Evolutionary conservation across 2,329 filamentous ascomycete genomes (phyloP).

Genomic region (Arthrobotrys entomopaga): DNA sequence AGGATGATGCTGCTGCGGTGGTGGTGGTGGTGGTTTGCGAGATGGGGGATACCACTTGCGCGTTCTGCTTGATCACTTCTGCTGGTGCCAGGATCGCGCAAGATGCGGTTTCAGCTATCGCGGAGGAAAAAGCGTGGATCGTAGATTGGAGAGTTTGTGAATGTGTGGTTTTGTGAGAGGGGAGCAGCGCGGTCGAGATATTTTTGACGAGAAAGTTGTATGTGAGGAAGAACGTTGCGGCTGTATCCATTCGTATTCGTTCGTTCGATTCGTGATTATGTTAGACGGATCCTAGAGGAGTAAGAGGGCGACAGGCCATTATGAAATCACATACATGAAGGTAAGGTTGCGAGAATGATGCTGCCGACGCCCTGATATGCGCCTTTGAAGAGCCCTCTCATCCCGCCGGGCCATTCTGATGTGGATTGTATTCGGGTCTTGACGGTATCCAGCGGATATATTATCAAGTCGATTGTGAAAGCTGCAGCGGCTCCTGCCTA

Average conservation of each 20-base stretch:
- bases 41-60: slow-evolving; percentile 75
- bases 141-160: slow-evolving; percentile 72
- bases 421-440: slow-evolving; percentile 86
- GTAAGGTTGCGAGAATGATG: slow-evolving; percentile 85
- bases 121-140: slow-evolving; percentile 78
- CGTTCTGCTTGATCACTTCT: slow-evolving; percentile 93
- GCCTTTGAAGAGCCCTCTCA: slow-evolving; percentile 74
- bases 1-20: slow-evolving; percentile 65
- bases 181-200: slow-evolving; percentile 64
- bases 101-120: slow-evolving; percentile 81
- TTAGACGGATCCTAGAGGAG: background rate
- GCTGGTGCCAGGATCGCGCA: slow-evolving; percentile 88
- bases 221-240: slow-evolving; percentile 87
- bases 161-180: slow-evolving; percentile 18
- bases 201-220: slow-evolving; percentile 77
- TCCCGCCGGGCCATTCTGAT: slow-evolving; percentile 70
- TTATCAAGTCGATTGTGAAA: slow-evolving; percentile 83
- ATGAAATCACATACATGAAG: slow-evolving; percentile 70
- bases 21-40: slow-evolving; percentile 64
- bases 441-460: slow-evolving; percentile 89
- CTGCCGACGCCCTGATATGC: slow-evolving; percentile 89
- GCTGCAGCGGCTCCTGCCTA: slow-evolving; percentile 86
- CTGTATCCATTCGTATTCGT: slow-evolving; percentile 62
- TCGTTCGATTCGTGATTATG: background rate
- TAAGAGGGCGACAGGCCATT: background rate